These are phyloP conservation scores for Gynostemma pentaphyllum DNA, from an alignment of 306 rosid genomes.

Conservation along the genomic window DNA sequence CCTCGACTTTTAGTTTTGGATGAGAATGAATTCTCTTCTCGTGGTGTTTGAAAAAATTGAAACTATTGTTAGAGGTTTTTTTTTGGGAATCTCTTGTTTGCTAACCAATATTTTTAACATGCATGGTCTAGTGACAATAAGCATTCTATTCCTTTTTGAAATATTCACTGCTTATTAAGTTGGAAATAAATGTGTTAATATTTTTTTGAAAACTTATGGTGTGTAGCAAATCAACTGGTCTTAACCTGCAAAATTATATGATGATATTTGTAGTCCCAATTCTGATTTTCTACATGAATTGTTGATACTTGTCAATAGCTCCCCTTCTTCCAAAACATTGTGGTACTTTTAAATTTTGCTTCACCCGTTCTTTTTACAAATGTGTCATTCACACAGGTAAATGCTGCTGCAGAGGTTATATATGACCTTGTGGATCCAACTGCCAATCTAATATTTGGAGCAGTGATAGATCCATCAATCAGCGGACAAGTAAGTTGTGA, in stretches of 20 bases:
- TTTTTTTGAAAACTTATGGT: background rate
- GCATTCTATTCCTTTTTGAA: background rate
- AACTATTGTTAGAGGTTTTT: background rate
- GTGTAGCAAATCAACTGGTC: background rate
- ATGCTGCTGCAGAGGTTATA: conserved; percentile 99
- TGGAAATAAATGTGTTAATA: background rate
- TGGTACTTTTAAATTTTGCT: background rate
- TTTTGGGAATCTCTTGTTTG: background rate
- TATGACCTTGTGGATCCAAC: conserved; percentile 98
- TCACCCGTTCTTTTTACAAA: background rate
- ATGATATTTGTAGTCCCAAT: background rate
- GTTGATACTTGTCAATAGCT: background rate
- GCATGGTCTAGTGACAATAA: background rate
- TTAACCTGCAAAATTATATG: no score
- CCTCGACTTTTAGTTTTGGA: background rate
- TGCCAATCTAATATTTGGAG: conserved; percentile 94
- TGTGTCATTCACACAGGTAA: conserved; percentile 46
- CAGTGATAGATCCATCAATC: conserved; percentile 94
- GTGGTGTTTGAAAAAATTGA: background rate
- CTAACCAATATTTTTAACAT: background rate
- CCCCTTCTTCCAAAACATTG: background rate
- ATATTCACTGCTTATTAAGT: background rate
- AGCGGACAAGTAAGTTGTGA: conserved; percentile 82
- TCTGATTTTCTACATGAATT: background rate
- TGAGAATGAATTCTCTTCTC: background rate